These are phyloP conservation scores for Diaporthe capsici DNA, from an alignment of 2,329 filamentous ascomycete genomes.

Conservation along the genomic window DNA sequence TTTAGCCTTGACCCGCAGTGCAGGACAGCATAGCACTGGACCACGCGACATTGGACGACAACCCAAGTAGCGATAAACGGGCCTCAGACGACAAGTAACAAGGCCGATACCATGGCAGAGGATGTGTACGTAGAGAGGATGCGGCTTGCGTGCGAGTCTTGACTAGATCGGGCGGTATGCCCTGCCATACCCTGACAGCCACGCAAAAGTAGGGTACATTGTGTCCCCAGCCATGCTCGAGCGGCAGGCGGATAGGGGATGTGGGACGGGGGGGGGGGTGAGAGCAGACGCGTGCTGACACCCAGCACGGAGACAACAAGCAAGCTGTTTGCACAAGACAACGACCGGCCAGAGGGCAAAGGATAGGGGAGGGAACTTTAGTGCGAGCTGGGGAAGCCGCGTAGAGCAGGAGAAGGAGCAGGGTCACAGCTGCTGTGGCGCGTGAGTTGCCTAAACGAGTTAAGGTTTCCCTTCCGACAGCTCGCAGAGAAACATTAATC, in stretches of 20 bases:
- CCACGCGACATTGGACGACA: constrained; percentile 32
- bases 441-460: constrained; percentile 32
- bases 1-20: constrained; percentile 38
- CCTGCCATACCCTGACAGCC: constrained; percentile 33
- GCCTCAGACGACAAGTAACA: constrained; percentile 19
- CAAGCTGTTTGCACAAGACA: constrained; percentile 13
- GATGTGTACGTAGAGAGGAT: constrained; percentile 30
- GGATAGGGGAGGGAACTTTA: constrained; percentile 28
- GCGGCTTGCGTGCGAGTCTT: constrained; percentile 39
- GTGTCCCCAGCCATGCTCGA: constrained; percentile 7
- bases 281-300: constrained; percentile 30
- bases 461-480: constrained; percentile 28
- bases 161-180: constrained; percentile 39
- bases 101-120: constrained; percentile 20
- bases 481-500: constrained; percentile 27
- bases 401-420: constrained; percentile 23
- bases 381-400: constrained; percentile 12
- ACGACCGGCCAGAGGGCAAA: background rate
- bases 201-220: constrained; percentile 21
- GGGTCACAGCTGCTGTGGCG: constrained; percentile 32
- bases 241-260: background rate
- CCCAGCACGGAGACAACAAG: constrained; percentile 23
- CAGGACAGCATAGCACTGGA: constrained; percentile 30
- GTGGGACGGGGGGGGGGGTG: background rate
- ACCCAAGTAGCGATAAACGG: constrained; percentile 19